Conservation (phyloP, 495 filamentous ascomycete genomes). For the Tuber calosporum region DNA sequence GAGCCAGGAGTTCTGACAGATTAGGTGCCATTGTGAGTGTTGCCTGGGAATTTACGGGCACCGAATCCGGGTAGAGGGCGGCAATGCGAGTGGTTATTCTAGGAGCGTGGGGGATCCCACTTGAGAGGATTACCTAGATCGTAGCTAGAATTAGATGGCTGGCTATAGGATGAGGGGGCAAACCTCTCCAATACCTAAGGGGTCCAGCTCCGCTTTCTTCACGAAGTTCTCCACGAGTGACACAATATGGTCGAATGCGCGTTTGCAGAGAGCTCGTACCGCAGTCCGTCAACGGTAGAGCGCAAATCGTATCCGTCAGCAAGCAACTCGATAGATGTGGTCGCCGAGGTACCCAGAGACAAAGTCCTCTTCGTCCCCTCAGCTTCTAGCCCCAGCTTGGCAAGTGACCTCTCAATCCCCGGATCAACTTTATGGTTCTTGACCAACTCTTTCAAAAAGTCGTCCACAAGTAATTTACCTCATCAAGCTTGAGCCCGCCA, state of each 20-base stretch:
- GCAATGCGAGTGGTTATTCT: conserved; percentile 71
- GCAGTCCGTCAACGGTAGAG: conserved; percentile 81
- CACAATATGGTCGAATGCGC: conserved; percentile 79
- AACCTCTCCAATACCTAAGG: conserved; percentile 83
- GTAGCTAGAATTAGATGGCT: conserved; percentile 1
- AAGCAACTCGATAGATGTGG: conserved; percentile 82
- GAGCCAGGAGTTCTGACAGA: conserved; percentile 78
- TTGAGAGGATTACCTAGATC: conserved; percentile 70
- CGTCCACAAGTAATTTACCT: conserved; percentile 84
- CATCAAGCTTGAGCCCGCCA: conserved; percentile 71
- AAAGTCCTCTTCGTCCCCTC: conserved; percentile 86
- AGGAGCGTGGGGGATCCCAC: conserved; percentile 87
- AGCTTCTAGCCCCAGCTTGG: conserved; percentile 86
- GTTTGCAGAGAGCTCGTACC: conserved; percentile 80
- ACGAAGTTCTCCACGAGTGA: conserved; percentile 74
- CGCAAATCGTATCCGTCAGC: conserved; percentile 82
- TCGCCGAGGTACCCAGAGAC: conserved; percentile 76
- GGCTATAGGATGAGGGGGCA: conserved; percentile 12
- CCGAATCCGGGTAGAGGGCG: conserved; percentile 71
- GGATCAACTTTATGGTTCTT: conserved; percentile 91
- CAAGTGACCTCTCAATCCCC: conserved; percentile 68
- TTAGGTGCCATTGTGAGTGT: conserved; percentile 73
- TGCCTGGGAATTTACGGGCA: conserved; percentile 72
- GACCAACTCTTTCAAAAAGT: conserved; percentile 96
- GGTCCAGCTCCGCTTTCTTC: conserved; percentile 85